Base-by-base conservation (phyloP, 2,329 filamentous ascomycete genomes). In the Calonectria hawksworthii region DNA sequence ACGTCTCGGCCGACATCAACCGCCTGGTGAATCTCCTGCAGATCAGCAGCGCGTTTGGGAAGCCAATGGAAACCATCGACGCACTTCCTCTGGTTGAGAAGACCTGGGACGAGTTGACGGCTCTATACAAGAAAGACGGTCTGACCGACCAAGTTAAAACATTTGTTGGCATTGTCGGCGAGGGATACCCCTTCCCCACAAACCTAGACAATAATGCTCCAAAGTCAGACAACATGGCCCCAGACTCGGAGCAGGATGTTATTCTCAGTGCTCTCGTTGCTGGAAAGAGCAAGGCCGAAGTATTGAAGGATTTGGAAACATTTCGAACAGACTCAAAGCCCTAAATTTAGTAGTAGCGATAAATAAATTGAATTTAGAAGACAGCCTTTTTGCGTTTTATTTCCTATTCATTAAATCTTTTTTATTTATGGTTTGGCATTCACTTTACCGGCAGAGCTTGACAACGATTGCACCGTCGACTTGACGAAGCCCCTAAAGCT, bases 401-500 rank as follows among this genome's bases (percentile, higher is more conserved):
- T 34, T 13, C 10, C 23, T 65, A 28, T 21, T 38, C 23, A 11
- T 21, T n/a, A 8, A 11, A 28, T 28, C 7, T 18, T 23, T 21
- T 8, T 26, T 10, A 38, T 54, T 64, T 7, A 18, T 36, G 23
- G 13, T 13, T 30, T 28, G 3, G 32, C 16, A 4, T 34, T 36
- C 4, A 56, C 34, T 26, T 56, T 28, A 11, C 28, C 34, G 14
- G 32, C 59, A 7, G 34, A 23, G 18, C 54, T 70, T 16, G 76
- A 32, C 50, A 75, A 32, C 8, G 68, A 68, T 52, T 76, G 75
- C 1, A 75, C 80, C 6, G 81, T 87, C 11, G 82, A 75, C 83
- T 92, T 94, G 56, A 98, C 77, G 87, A 96, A 95, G 0, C 95
- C 96, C 74, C 93, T 94, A 76, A 99, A 95, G 82, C 96, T 98